Base-by-base conservation (phyloP, 164 flowering plant species). In the Nymphaea colorata region DNA sequence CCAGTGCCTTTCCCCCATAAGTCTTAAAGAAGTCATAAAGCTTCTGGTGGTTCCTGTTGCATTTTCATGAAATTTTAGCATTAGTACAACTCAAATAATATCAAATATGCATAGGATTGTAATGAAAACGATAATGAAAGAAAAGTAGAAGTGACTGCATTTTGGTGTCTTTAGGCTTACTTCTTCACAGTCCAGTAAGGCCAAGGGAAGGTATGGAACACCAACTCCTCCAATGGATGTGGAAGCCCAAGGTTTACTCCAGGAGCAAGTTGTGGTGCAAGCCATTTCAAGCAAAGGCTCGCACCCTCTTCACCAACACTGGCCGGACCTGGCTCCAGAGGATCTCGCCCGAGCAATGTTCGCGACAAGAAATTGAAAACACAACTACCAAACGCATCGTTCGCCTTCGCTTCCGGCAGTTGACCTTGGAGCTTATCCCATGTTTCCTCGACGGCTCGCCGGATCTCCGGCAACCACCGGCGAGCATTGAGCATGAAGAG, bases 181-280 rank as follows among this genome's bases (percentile, higher is more conserved):
- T 72, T 62, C 66, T 86, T 88, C 3, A 90, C 69, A 16, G 86
- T 77, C 7, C 65, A 69, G 0, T 87, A 74, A 0, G 98, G 96
- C 16, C 87, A 81, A 3, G 70, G 81, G 68, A 86, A 77, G 4
- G 82, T 81, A 74, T 79, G 98, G 68, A 93, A 17, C 6, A 79
- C 47, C 3, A 72, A 67, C 2, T 93, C 93, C 70, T 93, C 94
- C 0, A 87, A 1, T 2, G 43, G 2, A 59, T 73, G 73, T 0
- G 96, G 96, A 6, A 89, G 79, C 11, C 98, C 98, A 5, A 90
- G 77, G 2, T 74, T 65, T 10, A 93, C 75, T 2, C 87, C 3
- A 0, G 96, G 97, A 16, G 77, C 75, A 12, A 93, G 74, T 55
- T 90, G 89, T 59, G 86, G 75, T 42, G 85, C 55, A 2, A 86